Percentiles rank a stretch among this genome's conserved stretches.
Conservation (phyloP, 139 green algal species). For the Desmodesmus armatus region DNA sequence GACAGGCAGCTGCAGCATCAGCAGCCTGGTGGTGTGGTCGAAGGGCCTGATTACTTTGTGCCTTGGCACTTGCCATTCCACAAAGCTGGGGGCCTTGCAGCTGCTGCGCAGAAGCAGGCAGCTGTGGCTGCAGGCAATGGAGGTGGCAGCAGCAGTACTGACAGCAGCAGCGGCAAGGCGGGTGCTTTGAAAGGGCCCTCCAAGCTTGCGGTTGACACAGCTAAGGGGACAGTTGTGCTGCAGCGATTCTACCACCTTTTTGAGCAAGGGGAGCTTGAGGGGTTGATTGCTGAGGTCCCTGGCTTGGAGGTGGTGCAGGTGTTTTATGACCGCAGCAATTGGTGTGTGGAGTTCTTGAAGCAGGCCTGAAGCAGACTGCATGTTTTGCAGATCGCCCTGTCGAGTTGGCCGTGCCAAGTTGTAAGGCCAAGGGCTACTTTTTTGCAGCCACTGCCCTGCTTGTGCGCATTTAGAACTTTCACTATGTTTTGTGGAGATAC, state of each 20-base stretch:
- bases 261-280: slow-evolving; percentile 81
- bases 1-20: slow-evolving; percentile 30
- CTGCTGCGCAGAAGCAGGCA: slow-evolving; percentile 6
- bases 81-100: slow-evolving; percentile 54
- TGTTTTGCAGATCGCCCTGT: neutral
- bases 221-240: slow-evolving; percentile 89
- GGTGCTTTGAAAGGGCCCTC: too few species aligned
- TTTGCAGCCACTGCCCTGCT: neutral
- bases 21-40: neutral
- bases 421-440: neutral
- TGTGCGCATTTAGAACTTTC: too few species aligned
- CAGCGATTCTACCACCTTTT: slow-evolving; percentile 99
- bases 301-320: slow-evolving; percentile 56
- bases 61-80: slow-evolving; percentile 97
- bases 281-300: slow-evolving; percentile 64
- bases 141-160: slow-evolving; percentile 4
- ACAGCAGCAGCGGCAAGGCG: neutral
- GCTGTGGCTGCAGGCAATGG: neutral
- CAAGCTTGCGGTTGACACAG: slow-evolving; percentile 61
- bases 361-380: neutral
- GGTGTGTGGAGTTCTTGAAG: slow-evolving; percentile 75
- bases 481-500: too few species aligned
- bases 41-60: slow-evolving; percentile 91
- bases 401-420: neutral
- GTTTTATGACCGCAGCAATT: slow-evolving; percentile 94